phyloP scores from a whole-genome alignment of 192 early-diverging fungal genomes.

The Linderina pennispora region DNA sequence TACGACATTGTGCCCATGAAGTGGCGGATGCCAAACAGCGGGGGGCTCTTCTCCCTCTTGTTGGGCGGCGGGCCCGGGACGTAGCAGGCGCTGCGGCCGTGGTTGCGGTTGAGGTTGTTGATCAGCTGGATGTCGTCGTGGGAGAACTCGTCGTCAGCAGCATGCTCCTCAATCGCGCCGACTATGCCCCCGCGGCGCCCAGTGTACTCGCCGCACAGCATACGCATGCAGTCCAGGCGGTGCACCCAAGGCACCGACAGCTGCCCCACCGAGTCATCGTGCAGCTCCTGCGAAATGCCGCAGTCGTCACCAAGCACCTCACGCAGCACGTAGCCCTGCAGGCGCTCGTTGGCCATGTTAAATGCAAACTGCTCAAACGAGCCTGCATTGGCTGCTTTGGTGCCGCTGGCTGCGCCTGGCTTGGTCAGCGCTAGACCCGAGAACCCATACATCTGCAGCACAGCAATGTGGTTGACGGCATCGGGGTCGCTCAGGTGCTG shows the following conservation, averaged over 20 bases:
- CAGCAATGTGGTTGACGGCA: conserved; percentile 77
- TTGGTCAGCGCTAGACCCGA: background rate
- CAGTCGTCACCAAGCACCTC: conserved; percentile 30
- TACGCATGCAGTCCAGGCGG: conserved; percentile 17
- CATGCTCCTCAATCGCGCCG: conserved; percentile 22
- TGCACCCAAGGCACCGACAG: conserved; percentile 14
- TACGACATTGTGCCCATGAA: conserved; percentile 70
- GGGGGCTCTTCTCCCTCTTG: conserved; percentile 22
- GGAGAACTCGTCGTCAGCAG: conserved; percentile 40
- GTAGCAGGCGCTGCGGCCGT: conserved; percentile 19
- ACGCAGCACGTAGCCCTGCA: conserved; percentile 42
- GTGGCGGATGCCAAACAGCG: conserved; percentile 70
- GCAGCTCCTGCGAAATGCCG: conserved; percentile 23
- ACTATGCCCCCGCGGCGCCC: conserved; percentile 18
- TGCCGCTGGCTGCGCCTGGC: background rate
- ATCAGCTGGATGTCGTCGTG: conserved; percentile 55
- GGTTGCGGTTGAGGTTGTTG: conserved; percentile 30
- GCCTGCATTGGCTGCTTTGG: too few relatives aligned
- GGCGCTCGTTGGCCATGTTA: conserved; percentile 64
- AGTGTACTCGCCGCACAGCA: conserved; percentile 28
- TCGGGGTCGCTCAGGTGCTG: conserved; percentile 56
- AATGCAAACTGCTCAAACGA: conserved; percentile 64
- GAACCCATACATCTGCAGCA: conserved; percentile 84
- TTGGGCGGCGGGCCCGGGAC: conserved; percentile 19
- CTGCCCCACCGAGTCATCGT: conserved; percentile 23